Evolutionary conservation across 768 basidiomycete genomes (phyloP).

Genomic region (Tylopilus balloui): DNA sequence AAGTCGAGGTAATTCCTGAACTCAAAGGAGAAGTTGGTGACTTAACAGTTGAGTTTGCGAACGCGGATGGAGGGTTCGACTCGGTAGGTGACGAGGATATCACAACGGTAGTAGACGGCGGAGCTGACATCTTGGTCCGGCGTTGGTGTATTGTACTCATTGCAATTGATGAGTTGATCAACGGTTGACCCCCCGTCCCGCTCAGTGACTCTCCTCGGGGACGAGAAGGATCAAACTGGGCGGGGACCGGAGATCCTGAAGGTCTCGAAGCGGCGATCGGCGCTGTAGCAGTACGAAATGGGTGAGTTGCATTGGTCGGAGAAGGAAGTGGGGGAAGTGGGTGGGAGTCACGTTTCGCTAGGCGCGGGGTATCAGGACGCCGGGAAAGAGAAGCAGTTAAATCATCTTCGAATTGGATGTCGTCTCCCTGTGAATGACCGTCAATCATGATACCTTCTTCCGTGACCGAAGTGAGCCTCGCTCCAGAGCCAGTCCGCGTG

Average conservation of each 20-base stretch:
- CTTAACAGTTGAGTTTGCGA: conserved; percentile 29
- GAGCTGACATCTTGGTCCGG: conserved; percentile 60
- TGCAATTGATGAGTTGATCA: conserved; percentile 56
- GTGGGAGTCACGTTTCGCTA: conserved; percentile 49
- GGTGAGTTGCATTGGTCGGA: conserved; percentile 34
- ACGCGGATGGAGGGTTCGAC: conserved; percentile 35
- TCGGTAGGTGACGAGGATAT: conserved; percentile 34
- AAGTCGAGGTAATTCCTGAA: conserved; percentile 34
- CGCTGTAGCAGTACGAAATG: conserved; percentile 24
- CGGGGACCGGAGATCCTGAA: conserved; percentile 46
- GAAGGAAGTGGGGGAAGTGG: conserved; percentile 67
- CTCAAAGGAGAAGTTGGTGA: conserved; percentile 38
- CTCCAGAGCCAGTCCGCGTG: conserved; percentile 50
- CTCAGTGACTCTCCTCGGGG: conserved; percentile 55
- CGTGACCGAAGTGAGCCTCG: conserved; percentile 53
- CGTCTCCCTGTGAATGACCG: conserved; percentile 28
- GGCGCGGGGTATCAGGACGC: conserved; percentile 41
- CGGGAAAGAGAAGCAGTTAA: conserved; percentile 28
- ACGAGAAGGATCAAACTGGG: conserved; percentile 41
- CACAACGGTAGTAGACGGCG: conserved; percentile 36
- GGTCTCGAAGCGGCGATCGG: conserved; percentile 29
- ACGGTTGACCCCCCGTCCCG: conserved; percentile 26
- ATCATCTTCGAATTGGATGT: conserved; percentile 29
- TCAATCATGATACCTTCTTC: conserved; percentile 51
- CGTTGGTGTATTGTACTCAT: conserved; percentile 69